Evolutionary conservation across 805 yeast genomes (phyloP).

Genomic region (Ogataea henricii): DNA sequence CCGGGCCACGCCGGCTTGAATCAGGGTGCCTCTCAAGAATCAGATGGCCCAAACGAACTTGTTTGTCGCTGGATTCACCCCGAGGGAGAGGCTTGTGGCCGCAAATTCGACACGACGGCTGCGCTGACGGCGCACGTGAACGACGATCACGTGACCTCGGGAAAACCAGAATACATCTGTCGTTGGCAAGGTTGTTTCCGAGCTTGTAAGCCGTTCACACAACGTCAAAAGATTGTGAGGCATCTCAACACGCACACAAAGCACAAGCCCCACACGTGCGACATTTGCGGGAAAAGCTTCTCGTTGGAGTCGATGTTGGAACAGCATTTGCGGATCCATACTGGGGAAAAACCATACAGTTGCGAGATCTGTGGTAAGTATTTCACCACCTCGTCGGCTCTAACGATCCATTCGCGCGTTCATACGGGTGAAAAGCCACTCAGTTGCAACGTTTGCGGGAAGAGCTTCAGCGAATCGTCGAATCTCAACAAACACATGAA

Average conservation of each 20-base stretch:
- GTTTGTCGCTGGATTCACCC: background rate
- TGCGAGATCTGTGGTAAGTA: conserved; percentile 74
- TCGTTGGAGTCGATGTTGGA: conserved; percentile 75
- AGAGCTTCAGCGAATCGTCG: conserved; percentile 84
- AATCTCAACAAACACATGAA: conserved; percentile 87
- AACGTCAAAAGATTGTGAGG: conserved; percentile 81
- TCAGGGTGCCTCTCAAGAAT: background rate
- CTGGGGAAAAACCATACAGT: conserved; percentile 84
- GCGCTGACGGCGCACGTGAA: conserved; percentile 74
- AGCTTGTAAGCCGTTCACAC: conserved; percentile 61
- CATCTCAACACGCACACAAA: conserved; percentile 90
- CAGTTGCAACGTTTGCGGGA: conserved; percentile 76
- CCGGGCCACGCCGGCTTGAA: background rate
- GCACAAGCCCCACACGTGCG: conserved; percentile 76
- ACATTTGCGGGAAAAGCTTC: conserved; percentile 66
- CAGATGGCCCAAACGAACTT: background rate
- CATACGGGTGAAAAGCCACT: conserved; percentile 93
- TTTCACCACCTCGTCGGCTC: conserved; percentile 80
- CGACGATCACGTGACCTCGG: conserved; percentile 68
- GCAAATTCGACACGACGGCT: conserved; percentile 51
- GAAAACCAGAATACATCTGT: conserved; percentile 71
- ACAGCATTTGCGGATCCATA: conserved; percentile 82
- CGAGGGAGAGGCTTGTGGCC: conserved; percentile 44
- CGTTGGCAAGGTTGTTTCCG: conserved; percentile 80
- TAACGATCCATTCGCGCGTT: conserved; percentile 79